Evolutionary conservation across 495 filamentous ascomycete genomes (phyloP).

Genomic region (Aspergillus carlsbadensis): DNA sequence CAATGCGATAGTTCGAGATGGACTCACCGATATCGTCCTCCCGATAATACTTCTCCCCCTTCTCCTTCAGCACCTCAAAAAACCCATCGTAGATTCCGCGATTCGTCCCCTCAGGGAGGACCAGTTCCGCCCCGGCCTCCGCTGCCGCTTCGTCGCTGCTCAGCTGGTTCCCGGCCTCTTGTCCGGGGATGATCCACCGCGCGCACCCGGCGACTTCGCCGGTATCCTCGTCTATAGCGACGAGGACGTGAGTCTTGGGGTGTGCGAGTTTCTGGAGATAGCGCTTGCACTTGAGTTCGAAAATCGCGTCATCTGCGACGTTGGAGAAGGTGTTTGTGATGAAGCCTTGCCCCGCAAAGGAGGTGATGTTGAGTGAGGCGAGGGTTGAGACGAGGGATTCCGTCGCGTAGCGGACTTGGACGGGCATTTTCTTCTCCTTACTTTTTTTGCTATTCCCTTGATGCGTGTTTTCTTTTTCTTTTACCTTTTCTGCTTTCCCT

Average conservation of each 20-base stretch:
- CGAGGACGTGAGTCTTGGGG: conserved; percentile 13
- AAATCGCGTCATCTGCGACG: not conserved
- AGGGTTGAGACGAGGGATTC: conserved; percentile 13
- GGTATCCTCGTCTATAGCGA: conserved; percentile 1
- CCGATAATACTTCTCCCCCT: not conserved
- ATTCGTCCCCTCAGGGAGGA: conserved; percentile 8
- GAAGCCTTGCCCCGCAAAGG: conserved; percentile 13
- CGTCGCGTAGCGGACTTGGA: conserved; percentile 17
- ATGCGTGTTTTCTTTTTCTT: not conserved
- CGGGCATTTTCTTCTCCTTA: conserved; percentile 3
- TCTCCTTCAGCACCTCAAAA: conserved; percentile 15
- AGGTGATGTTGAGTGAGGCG: conserved; percentile 18
- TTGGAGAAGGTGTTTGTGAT: conserved; percentile 14
- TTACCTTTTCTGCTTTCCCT: no score
- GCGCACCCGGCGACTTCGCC: conserved; percentile 16
- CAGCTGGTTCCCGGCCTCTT: not conserved
- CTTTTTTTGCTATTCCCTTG: no score
- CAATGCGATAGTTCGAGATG: no score
- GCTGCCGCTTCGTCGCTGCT: not conserved
- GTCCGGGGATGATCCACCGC: conserved; percentile 18
- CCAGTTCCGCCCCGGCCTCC: not conserved
- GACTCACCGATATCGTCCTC: conserved; percentile 22
- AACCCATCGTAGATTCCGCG: conserved; percentile 11
- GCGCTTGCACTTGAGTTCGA: conserved; percentile 12
- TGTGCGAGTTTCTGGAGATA: conserved; percentile 11